A percentile compares a stretch with the other conserved stretches of the same genome.
Evolutionary conservation across 345 rosid genomes (phyloP).

Genomic region (Melaleuca quinquenervia): DNA sequence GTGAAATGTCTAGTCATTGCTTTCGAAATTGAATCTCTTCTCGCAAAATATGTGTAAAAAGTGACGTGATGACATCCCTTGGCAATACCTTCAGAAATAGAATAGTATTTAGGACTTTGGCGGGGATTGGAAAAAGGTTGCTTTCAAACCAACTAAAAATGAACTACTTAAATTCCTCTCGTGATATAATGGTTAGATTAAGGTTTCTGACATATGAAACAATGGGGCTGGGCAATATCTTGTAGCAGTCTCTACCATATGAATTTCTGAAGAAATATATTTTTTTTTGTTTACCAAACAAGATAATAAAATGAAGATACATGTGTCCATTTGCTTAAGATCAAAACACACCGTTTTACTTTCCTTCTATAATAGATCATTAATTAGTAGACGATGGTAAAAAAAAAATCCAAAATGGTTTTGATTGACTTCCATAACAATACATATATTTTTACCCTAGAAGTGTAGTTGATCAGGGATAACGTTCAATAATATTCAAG

Average conservation of each 20-base stretch:
- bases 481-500: background rate
- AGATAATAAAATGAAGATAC: background rate
- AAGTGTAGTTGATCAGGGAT: background rate
- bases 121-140: background rate
- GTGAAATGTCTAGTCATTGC: background rate
- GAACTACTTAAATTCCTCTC: background rate
- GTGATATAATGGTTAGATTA: background rate
- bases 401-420: background rate
- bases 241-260: background rate
- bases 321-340: background rate
- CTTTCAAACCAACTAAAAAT: background rate
- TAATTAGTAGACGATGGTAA: background rate
- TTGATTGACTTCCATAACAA: background rate
- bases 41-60: background rate
- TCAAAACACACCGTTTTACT: background rate
- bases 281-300: background rate
- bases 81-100: background rate
- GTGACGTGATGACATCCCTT: background rate
- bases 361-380: background rate
- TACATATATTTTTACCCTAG: background rate
- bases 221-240: no score
- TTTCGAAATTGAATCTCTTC: background rate
- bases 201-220: background rate
- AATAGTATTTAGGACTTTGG: background rate
- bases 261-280: background rate